Base-by-base conservation (phyloP, 2,329 filamentous ascomycete species). In the Cryphonectria naterciae region DNA sequence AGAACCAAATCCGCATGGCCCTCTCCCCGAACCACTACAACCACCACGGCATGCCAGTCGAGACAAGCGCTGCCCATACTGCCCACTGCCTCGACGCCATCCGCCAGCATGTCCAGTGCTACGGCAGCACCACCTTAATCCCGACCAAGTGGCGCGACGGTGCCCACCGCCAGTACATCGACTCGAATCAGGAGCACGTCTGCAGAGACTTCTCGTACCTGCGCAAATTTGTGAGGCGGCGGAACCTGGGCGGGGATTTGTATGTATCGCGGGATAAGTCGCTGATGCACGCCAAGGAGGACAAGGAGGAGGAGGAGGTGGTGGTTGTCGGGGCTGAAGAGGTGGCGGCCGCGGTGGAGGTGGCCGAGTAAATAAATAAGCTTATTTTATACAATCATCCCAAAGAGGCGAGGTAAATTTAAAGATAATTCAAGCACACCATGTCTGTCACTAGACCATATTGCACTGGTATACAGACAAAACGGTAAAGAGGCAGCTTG, bases 81-180 rank as follows among this genome's bases (percentile, higher is more conserved):
- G 73, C 73, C 25, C 74, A 76, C 68, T 76, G 75, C 46, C 67
- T 76, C 22, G 74, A 75, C 54, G 61, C 73, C 22, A 72, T 76
- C 4, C 73, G 75, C 0, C 75, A 76, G 65, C 74, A 74, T 49
- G 67, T 76, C 35, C 69, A 74, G 69, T 76, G 75, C 58, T 69
- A 73, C 2, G 75, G 74, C 17, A 73, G 74, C 66, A 74, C 75
- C 52, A 76, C 75, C 8, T 67, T 73, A 2, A 70, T 75, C 15
- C 72, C 72, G 17, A 75, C 74, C 15, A 65, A 68, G 60, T 76
- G 70, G 68, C 73, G 72, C 54, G 49, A 65, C 3, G 69, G 67
- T 11, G 72, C 73, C 1, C 70, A 72, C 2, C 72, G 74, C 32
- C 75, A 74, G 35, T 75, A 76, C 60, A 68, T 74, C 43, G 74